Evolutionary conservation across 2,329 filamentous ascomycete species (phyloP), one percentile per base, ranked within the genome.

Genomic region (Neoascochyta sp.): DNA sequence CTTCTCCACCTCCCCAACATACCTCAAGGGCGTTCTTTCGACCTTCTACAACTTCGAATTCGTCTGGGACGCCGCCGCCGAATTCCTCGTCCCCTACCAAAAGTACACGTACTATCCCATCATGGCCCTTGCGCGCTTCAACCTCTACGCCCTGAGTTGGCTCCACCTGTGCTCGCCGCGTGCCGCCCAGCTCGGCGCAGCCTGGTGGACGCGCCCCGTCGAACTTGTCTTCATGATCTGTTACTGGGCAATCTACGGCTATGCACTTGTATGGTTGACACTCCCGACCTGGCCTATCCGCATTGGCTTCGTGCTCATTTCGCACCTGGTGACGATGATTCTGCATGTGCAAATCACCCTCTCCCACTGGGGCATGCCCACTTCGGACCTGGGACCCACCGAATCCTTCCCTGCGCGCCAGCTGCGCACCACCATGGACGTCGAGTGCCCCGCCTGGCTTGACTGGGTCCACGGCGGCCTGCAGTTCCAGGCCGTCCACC

Each of bases 341-440:
- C 68, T 95, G 28, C 88, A 95, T 60, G 76, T 90, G 8, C 88
- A 95, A 60, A 94, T 95, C 58, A 93, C 87, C 0, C 75, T 95
- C 11, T 92, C 85, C 2, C 88, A 95, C 63, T 95, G 93, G 63
- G 86, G 86, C 45, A 95, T 94, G 88, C 90, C 85, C 48, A 95
- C 88, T 0, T 76, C 85, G 8, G 86, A 95, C 50, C 71, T 95
- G 9, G 89, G 89, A 0, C 79, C 83, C 1, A 72, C 81, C 29
- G 88, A 95, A 60, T 92, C 85, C 0, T 95, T 95, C 60, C 80
- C 88, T 1, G 87, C 94, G 63, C 85, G 82, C 61, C 92, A 93
- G 82, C 72, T 95, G 24, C 81, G 89, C 46, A 95, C 88, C 1
- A 94, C 88, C 9, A 94, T 95, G 87, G 87, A 94, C 43, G 80